phyloP scores from a whole-genome alignment of 1,284 basidiomycete genomes.

The Cutaneotrichosporon sp. region DNA sequence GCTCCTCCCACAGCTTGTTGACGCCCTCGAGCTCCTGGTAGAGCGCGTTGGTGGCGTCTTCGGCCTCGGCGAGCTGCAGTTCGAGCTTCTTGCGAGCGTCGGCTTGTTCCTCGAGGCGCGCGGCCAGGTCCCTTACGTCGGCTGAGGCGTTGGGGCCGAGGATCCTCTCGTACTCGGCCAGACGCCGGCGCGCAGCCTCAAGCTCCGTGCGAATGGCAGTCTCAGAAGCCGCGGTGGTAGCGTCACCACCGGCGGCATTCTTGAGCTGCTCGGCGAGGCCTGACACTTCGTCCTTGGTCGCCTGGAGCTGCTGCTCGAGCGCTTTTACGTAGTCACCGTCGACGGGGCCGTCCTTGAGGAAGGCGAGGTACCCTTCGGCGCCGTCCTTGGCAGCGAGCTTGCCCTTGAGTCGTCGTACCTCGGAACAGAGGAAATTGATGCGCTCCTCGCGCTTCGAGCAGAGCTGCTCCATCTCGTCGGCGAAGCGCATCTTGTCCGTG shows the following conservation, averaged over 20 bases:
- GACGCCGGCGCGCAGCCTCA: conserved; percentile 46
- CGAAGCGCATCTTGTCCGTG: conserved; percentile 61
- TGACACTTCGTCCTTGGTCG: conserved; percentile 32
- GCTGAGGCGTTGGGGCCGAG: conserved; percentile 60
- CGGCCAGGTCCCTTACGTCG: conserved; percentile 60
- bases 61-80: conserved; percentile 54
- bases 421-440: conserved; percentile 69
- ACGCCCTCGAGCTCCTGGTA: conserved; percentile 85
- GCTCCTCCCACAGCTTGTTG: conserved; percentile 81
- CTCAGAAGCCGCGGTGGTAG: conserved; percentile 23
- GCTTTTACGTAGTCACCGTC: conserved; percentile 65
- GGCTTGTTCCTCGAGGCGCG: conserved; percentile 65
- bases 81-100: conserved; percentile 63
- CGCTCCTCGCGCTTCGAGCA: conserved; percentile 76
- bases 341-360: conserved; percentile 65
- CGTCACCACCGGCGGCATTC: conserved; percentile 27
- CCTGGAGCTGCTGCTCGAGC: conserved; percentile 63
- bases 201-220: conserved; percentile 32
- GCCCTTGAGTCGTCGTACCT: conserved; percentile 73
- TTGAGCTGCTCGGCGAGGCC: conserved; percentile 29
- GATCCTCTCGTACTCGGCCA: conserved; percentile 65
- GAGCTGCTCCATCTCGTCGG: conserved; percentile 71
- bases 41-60: conserved; percentile 65
- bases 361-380: conserved; percentile 70
- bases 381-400: conserved; percentile 73